phyloP scores from a whole-genome alignment of 306 rosid species.

The Cyclanthera cordifolia region DNA sequence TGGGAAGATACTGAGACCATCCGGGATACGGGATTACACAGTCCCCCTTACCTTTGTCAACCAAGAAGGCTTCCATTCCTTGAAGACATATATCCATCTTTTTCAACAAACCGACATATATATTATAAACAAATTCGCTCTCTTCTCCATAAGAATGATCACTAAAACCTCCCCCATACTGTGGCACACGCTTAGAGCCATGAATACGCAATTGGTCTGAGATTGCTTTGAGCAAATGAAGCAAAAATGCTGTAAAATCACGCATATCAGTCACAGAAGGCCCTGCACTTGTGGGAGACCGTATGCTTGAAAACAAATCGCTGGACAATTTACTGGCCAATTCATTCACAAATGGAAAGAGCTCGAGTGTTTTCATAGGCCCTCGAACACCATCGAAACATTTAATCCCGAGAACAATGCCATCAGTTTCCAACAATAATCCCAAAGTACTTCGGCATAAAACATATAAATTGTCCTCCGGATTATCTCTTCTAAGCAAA shows the following conservation, averaged over 20 bases:
- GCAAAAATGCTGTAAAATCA: constrained; percentile 34
- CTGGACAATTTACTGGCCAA: constrained; percentile 26
- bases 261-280: constrained; percentile 34
- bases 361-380: constrained; percentile 26
- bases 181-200: constrained; percentile 11
- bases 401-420: constrained; percentile 11
- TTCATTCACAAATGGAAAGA: constrained; percentile 44
- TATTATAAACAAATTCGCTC: constrained; percentile 28
- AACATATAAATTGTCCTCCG: constrained; percentile 40
- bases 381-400: constrained; percentile 14
- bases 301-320: constrained; percentile 39
- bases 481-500: constrained; percentile 34
- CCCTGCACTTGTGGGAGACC: constrained; percentile 25
- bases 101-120: constrained; percentile 26
- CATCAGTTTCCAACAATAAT: constrained; percentile 26
- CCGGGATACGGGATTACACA: constrained; percentile 26
- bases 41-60: constrained; percentile 22
- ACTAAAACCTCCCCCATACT: constrained; percentile 12
- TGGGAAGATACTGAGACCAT: constrained; percentile 45
- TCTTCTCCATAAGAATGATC: constrained; percentile 23
- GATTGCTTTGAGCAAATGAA: constrained; percentile 29
- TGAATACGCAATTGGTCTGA: constrained; percentile 2
- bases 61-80: constrained; percentile 32
- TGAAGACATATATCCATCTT: constrained; percentile 45
- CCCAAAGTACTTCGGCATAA: constrained; percentile 39